Conservation (phyloP, 1,284 basidiomycete species). For the Anthracocystis setariae region DNA sequence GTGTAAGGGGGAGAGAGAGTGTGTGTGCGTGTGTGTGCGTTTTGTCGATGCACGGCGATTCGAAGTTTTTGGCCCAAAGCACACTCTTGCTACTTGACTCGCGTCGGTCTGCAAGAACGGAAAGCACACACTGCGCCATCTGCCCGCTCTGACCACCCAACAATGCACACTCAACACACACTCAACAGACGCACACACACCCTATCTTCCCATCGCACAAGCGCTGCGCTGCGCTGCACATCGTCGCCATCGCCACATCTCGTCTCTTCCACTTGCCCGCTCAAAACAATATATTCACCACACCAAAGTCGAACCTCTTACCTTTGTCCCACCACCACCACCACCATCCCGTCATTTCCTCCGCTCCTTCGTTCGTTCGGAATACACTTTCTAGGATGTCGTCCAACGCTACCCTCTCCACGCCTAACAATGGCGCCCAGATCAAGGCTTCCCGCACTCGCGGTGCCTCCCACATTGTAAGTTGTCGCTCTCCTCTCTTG, state of each 20-base stretch:
- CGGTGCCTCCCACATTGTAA: conserved; percentile 66
- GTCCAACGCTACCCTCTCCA: conserved; percentile 57
- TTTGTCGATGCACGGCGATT: conserved; percentile 13
- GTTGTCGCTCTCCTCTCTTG: conserved; percentile 13
- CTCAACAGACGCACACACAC: background rate
- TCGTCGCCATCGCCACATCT: conserved; percentile 9
- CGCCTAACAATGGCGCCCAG: conserved; percentile 57
- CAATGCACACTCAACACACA: background rate
- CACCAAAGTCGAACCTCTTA: background rate
- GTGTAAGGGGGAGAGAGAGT: too few species aligned
- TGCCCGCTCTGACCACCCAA: conserved; percentile 20
- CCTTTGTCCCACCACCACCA: conserved; percentile 6
- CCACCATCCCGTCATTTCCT: conserved; percentile 1
- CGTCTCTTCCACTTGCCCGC: background rate
- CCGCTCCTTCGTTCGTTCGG: background rate
- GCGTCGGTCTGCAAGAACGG: background rate
- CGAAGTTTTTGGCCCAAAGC: conserved; percentile 13
- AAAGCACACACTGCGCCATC: background rate
- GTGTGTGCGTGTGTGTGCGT: too few species aligned
- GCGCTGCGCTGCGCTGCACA: conserved; percentile 2
- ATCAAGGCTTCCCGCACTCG: conserved; percentile 65
- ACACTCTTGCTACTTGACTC: background rate
- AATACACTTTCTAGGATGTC: conserved; percentile 34
- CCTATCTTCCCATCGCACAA: too few species aligned
- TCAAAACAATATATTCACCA: conserved; percentile 12